These are phyloP conservation scores for Prunus armeniaca DNA, from an alignment of 306 rosid species.

Conservation along the genomic window DNA sequence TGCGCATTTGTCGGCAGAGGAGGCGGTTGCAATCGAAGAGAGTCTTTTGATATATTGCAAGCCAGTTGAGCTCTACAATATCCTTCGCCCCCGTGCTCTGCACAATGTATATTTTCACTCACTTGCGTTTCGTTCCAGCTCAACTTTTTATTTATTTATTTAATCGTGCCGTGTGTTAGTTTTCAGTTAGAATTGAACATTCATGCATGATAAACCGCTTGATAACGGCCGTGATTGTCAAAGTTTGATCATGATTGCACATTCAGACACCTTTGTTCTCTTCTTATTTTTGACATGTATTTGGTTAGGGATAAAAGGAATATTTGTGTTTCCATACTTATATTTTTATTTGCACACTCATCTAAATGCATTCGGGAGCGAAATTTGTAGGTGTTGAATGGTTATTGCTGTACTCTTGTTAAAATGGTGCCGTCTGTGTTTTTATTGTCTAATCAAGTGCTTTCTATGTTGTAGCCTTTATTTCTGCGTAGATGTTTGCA, in stretches of 20 bases:
- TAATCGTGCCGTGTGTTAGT: background rate
- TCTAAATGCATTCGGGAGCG: background rate
- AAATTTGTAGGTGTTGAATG: background rate
- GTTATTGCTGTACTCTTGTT: background rate
- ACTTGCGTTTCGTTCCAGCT: constrained; percentile 6
- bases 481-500: constrained; percentile 76
- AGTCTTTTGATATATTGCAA: constrained; percentile 86
- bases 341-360: background rate
- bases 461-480: constrained; percentile 68
- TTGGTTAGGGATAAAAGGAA: background rate
- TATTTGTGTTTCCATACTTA: background rate
- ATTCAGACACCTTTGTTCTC: background rate
- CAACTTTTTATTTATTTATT: background rate
- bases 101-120: constrained; percentile 51
- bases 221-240: background rate
- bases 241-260: background rate
- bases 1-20: constrained; percentile 59
- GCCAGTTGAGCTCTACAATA: constrained; percentile 94
- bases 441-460: constrained; percentile 11
- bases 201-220: background rate
- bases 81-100: constrained; percentile 74
- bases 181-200: background rate
- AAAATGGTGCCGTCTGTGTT: background rate
- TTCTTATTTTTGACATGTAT: background rate
- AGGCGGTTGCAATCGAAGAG: constrained; percentile 72